Base-by-base conservation (phyloP, 768 basidiomycete genomes). In the Gloeophyllum trabeum region DNA sequence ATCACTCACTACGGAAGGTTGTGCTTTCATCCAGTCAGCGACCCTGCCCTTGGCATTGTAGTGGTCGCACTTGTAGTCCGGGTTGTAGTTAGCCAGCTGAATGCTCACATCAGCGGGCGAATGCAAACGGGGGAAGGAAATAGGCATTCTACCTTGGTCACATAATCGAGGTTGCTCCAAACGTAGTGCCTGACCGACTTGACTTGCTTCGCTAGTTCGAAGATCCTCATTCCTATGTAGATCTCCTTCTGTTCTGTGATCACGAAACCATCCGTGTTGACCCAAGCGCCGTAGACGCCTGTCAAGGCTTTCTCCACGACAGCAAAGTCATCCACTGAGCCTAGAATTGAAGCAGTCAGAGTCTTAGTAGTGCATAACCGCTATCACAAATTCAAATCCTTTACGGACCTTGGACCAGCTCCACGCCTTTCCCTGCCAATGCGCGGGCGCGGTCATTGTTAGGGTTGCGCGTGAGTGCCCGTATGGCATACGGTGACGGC, bases 1-100 rank as follows among this genome's bases (percentile, higher is more conserved):
- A 18, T 61, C 57, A 24, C 54, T 58, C 19, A 54, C 48, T 22
- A 46, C 54, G 4, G 62, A 60, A 10, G 57, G 53, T 46, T 65
- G 66, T 6, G 50, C 48, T 39, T 58, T 52, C 42, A 67, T 47
- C 37, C 54, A 66, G 34, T 66, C 65, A 12, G 52, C 51, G 1
- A 67, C 58, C 20, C 61, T 57, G 0, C 63, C 66, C 49, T 67
- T 67, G 2, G 51, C 63, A 40, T 68, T 62, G 45, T 60, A 51
- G 43, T 67, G 66, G 23, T 60, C 64, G 12, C 54, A 47, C 37
- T 55, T 55, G 49, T 66, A 66, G 20, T 54, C 51, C 4, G 59
- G 44, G 35, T 49, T 41, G 43, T 48, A 47, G 14, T 37, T 24
- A 24, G 28, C 41, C 46, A 41, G 51, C 51, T 40, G 39, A 34